Base-by-base conservation (phyloP, 75 land plant species). In the Sequoia sempervirens region DNA sequence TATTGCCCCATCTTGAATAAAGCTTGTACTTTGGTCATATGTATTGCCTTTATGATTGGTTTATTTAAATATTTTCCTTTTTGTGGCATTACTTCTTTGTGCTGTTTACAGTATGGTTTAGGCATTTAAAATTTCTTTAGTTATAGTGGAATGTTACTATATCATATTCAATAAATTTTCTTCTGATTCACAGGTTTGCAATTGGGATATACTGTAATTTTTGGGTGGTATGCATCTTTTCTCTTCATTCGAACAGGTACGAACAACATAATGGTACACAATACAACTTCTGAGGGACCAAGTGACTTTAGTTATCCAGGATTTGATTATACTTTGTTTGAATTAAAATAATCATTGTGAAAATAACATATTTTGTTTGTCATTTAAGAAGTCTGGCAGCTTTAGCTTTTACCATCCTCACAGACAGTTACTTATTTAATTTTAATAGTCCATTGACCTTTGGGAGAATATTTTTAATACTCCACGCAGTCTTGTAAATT, bases 191-290 rank as follows among this genome's bases (percentile, higher is more conserved):
- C 88, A 97, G 99, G 92, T 87, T 76, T 92, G 17, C 96, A 96
- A 85, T 91, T 97, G 64, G 94, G 95, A 14, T 97, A 97, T 82
- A 97, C 99, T 40, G 87, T 94, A 72, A 78, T 95, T 56, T 97
- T 97, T 90, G 99, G 99, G 17, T 94, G 94, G 87, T 97, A 96
- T 89, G 98, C 99, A 10, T 86, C 95, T 30, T 96, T 96, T 88
- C 89, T 95, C 36, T 94, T 89, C 82, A 83, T 93, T 79, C 87
- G 98, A 82, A 95, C 98, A 87, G 99, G 99, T 97, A 75, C 18
- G 75, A 54, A 56, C 38, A 66, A 26, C 30, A 45, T 45, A 78
- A 78, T 78, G 46, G 28, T 43, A 78, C 46, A 45, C 4, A 45
- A 2, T 76, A n/a, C 46, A 41, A 45, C 46, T 78, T 78, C 28